A percentile compares a stretch with the other conserved stretches of the same genome.
Conservation (phyloP, 768 basidiomycete genomes). For the Rhodotorula paludigena region DNA sequence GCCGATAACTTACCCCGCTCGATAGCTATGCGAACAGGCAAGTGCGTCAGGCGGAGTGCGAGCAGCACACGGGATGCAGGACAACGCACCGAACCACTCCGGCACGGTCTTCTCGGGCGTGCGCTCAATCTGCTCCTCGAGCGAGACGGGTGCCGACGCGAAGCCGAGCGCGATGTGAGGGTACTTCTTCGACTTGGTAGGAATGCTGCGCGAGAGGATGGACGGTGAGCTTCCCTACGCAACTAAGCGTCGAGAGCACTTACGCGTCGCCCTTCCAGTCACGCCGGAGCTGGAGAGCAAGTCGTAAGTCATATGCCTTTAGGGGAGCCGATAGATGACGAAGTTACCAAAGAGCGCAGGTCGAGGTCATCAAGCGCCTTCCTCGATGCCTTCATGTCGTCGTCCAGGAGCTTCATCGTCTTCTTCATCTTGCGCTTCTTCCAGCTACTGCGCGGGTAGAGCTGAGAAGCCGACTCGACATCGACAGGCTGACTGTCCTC, state of each 20-base stretch:
- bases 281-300: constrained; percentile 11
- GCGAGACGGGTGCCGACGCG: constrained; percentile 31
- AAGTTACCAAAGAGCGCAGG: constrained; percentile 15
- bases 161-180: constrained; percentile 26
- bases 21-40: constrained; percentile 3
- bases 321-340: no score
- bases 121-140: constrained; percentile 32
- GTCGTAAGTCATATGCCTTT: no score
- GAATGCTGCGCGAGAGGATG: background rate
- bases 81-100: constrained; percentile 51
- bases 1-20: constrained; percentile 28
- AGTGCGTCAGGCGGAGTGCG: background rate
- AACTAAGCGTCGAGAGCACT: background rate
- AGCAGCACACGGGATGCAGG: no score
- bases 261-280: constrained; percentile 40
- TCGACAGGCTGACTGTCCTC: constrained; percentile 8
- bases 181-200: constrained; percentile 24
- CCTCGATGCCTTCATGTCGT: constrained; percentile 19
- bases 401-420: constrained; percentile 25
- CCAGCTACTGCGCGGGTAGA: constrained; percentile 13
- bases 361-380: constrained; percentile 25
- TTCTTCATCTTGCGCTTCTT: constrained; percentile 9
- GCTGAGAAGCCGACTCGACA: background rate
- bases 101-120: constrained; percentile 51
- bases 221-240: no score